These are phyloP conservation scores for Mollisiaceae sp. DNA, from an alignment of 2,329 filamentous ascomycete species.

Conservation along the genomic window DNA sequence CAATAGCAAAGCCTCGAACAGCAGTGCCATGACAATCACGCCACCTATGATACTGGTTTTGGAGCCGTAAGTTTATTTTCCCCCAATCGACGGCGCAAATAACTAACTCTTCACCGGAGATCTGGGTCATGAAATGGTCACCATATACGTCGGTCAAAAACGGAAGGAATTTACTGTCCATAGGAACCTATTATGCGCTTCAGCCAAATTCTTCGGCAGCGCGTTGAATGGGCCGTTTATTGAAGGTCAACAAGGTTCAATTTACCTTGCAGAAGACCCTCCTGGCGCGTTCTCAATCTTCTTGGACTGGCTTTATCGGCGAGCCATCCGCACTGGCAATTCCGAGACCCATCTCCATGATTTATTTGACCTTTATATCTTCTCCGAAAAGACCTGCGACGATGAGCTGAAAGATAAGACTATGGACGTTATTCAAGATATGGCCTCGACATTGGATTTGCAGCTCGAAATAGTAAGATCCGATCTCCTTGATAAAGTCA, in stretches of 20 bases:
- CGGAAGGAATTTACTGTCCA: neutral
- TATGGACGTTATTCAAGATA: slow-evolving; percentile 15
- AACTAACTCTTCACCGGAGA: neutral
- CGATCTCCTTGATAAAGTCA: neutral
- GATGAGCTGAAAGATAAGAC: slow-evolving; percentile 6
- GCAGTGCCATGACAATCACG: neutral
- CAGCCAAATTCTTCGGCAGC: neutral
- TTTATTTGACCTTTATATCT: slow-evolving; percentile 20
- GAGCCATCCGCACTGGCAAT: neutral
- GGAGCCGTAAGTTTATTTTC: neutral
- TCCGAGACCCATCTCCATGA: neutral
- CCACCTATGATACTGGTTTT: neutral
- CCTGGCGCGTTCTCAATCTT: neutral
- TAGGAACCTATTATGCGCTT: neutral
- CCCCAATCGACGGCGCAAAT: neutral
- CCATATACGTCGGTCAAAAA: neutral
- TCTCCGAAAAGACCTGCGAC: slow-evolving; percentile 18
- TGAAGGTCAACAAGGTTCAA: neutral
- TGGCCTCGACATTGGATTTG: neutral
- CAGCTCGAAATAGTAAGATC: too few species aligned
- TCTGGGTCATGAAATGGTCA: neutral
- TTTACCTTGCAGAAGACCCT: slow-evolving; percentile 1
- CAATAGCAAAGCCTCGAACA: neutral
- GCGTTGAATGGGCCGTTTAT: neutral
- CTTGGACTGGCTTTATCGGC: slow-evolving; percentile 1